Conservation (phyloP, 306 rosid genomes). For the Casuarina equisetifolia region DNA sequence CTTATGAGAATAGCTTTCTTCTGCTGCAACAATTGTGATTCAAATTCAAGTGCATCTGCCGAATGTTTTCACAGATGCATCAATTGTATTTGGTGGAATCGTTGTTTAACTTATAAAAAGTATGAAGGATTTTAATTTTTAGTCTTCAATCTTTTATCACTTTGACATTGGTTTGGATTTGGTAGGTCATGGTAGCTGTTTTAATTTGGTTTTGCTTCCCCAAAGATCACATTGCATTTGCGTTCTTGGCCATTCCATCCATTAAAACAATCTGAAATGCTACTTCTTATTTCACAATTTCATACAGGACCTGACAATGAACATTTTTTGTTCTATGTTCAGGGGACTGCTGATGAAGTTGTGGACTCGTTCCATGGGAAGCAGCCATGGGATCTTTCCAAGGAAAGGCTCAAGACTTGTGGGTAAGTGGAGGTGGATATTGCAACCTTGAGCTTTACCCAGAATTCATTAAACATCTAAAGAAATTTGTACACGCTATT, state of each 20-base stretch:
- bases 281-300: not conserved
- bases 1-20: not conserved
- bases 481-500: conserved; percentile 88
- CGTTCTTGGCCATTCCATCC: not conserved
- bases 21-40: not conserved
- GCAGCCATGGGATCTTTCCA: conserved; percentile 87
- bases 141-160: not conserved
- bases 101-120: not conserved
- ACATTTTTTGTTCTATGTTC: conserved; percentile 21
- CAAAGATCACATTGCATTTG: not conserved
- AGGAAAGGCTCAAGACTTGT: conserved; percentile 76
- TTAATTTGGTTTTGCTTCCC: not conserved
- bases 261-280: not conserved
- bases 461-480: conserved; percentile 85
- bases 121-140: not conserved
- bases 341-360: conserved; percentile 97
- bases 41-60: not conserved
- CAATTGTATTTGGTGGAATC: not conserved
- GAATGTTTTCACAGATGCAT: not conserved
- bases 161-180: not conserved
- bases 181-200: not conserved
- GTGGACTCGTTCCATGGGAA: conserved; percentile 90
- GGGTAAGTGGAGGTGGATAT: conserved; percentile 95
- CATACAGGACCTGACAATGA: not conserved
- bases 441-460: conserved; percentile 92